Percentiles rank a stretch among this genome's conserved stretches.
Conservation (phyloP, 306 rosid genomes). For the Adenanthera pavonina region DNA sequence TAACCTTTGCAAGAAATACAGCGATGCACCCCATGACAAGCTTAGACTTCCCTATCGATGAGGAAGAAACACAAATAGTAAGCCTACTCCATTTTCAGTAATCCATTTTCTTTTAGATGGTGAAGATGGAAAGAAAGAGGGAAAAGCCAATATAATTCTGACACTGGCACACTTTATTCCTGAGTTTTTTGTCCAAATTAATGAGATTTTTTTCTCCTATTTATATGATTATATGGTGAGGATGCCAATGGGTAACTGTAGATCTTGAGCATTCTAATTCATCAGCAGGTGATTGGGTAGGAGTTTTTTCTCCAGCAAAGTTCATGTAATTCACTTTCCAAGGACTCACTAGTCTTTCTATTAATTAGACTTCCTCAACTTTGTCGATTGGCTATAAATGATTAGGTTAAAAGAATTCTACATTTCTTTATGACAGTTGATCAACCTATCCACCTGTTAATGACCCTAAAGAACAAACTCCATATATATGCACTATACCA, state of each 20-base stretch:
- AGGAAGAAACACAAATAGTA: no score
- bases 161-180: background rate
- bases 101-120: no score
- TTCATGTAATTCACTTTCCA: slow-evolving; percentile 59
- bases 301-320: slow-evolving; percentile 77
- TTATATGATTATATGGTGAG: slow-evolving; percentile 63
- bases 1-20: no score
- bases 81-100: no score
- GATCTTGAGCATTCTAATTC: slow-evolving; percentile 54
- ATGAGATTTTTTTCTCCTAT: background rate
- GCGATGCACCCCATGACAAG: no score
- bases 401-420: background rate
- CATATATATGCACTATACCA: slow-evolving; percentile 80
- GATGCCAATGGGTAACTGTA: slow-evolving; percentile 66
- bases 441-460: slow-evolving; percentile 58
- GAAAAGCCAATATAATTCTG: no score
- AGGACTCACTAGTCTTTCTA: background rate
- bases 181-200: background rate
- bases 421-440: slow-evolving; percentile 53
- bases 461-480: slow-evolving; percentile 56
- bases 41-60: no score
- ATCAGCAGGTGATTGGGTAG: slow-evolving; percentile 67
- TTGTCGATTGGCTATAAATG: background rate
- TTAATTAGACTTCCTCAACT: no score
- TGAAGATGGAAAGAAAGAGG: no score